Evolutionary conservation across 2,329 filamentous ascomycete species (phyloP).

Genomic region (Aspergillus unguis): DNA sequence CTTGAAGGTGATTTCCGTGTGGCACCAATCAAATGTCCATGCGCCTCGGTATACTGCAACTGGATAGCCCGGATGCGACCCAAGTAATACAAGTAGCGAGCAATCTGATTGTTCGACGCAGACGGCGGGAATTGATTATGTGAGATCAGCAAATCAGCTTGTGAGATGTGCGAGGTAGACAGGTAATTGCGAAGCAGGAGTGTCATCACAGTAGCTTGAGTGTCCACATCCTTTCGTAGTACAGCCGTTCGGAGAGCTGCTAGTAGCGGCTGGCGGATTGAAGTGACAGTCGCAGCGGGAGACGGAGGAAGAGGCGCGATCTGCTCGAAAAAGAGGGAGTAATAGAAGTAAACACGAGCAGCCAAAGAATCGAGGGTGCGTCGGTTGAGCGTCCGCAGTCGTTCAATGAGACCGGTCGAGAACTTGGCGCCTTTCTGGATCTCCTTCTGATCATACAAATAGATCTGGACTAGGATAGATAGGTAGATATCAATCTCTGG

Average conservation of each 20-base stretch:
- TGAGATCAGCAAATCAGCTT: slow-evolving; percentile 91
- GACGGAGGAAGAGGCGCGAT: slow-evolving; percentile 83
- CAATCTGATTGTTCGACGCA: slow-evolving; percentile 96
- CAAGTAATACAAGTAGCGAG: slow-evolving; percentile 94
- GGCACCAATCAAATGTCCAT: slow-evolving; percentile 87
- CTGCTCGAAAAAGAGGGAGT: slow-evolving; percentile 91
- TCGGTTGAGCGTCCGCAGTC: slow-evolving; percentile 84
- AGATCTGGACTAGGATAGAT: slow-evolving; percentile 80
- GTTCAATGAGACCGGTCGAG: slow-evolving; percentile 77
- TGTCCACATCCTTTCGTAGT: slow-evolving; percentile 92
- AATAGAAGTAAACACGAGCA: slow-evolving; percentile 97
- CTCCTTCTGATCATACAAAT: slow-evolving; percentile 81
- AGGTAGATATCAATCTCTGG: slow-evolving; percentile 88
- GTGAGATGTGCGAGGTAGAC: slow-evolving; percentile 90
- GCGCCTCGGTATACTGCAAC: slow-evolving; percentile 92
- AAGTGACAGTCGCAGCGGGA: slow-evolving; percentile 79
- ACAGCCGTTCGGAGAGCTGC: slow-evolving; percentile 92
- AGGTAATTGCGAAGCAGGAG: slow-evolving; percentile 94
- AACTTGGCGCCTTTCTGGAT: slow-evolving; percentile 78
- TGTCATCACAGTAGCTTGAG: slow-evolving; percentile 94
- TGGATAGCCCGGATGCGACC: slow-evolving; percentile 95
- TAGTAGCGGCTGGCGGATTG: slow-evolving; percentile 80
- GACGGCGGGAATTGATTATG: slow-evolving; percentile 94
- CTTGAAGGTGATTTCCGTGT: slow-evolving; percentile 93
- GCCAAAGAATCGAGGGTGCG: slow-evolving; percentile 90